Conservation (phyloP, 306 rosid genomes). For the Trifolium subterraneum region DNA sequence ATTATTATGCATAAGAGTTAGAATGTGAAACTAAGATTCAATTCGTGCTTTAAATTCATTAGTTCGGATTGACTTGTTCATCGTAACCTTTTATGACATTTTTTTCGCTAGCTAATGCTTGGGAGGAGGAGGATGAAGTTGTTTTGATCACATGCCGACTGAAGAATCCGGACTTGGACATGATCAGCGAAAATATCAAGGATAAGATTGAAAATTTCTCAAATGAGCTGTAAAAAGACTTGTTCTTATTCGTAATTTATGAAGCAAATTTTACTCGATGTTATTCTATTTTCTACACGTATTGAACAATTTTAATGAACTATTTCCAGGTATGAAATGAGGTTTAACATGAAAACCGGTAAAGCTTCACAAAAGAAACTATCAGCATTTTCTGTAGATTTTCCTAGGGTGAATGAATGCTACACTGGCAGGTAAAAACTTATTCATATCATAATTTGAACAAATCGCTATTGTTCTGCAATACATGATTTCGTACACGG, state of each 20-base stretch:
- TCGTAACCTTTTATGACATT: conserved; percentile 38
- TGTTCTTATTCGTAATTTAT: conserved; percentile 21
- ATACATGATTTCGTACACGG: too few species aligned
- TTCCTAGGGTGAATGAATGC: conserved; percentile 92
- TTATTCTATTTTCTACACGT: conserved; percentile 32
- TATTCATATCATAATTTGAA: neutral
- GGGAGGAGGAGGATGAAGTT: conserved; percentile 99
- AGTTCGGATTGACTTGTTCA: conserved; percentile 9
- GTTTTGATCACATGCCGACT: conserved; percentile 89
- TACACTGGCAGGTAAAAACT: conserved; percentile 87
- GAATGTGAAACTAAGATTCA: conserved; percentile 10
- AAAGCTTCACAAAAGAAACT: conserved; percentile 78
- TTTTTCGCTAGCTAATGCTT: conserved; percentile 74
- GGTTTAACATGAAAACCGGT: conserved; percentile 83
- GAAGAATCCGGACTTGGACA: conserved; percentile 72
- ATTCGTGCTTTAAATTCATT: conserved; percentile 17
- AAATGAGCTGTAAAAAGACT: conserved; percentile 72
- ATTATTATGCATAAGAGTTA: neutral
- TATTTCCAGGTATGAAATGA: conserved; percentile 82
- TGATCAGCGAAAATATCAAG: conserved; percentile 67
- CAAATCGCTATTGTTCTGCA: neutral
- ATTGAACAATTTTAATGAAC: neutral
- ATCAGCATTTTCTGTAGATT: conserved; percentile 79
- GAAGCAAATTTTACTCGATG: conserved; percentile 9
- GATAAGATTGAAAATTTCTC: conserved; percentile 75